These are phyloP conservation scores for Cucurbita maxima DNA, from an alignment of 306 rosid genomes.

Conservation along the genomic window DNA sequence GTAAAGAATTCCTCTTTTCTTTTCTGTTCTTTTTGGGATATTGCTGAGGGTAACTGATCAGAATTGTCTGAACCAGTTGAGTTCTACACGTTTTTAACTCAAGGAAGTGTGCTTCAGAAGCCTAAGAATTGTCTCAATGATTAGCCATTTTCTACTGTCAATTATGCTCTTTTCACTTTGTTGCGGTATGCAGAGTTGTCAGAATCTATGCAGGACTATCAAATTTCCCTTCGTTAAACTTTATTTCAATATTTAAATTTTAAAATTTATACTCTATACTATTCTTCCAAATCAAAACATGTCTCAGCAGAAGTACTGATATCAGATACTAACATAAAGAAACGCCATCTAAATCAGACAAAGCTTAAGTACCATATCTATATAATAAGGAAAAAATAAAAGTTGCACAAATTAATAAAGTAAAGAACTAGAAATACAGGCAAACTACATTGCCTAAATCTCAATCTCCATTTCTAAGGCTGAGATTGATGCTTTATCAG, in stretches of 20 bases:
- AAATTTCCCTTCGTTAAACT: background rate
- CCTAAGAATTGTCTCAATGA: conserved; percentile 7
- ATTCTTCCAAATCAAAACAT: background rate
- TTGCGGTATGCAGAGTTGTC: conserved; percentile 1
- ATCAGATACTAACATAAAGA: background rate
- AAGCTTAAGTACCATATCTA: background rate
- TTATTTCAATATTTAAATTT: background rate
- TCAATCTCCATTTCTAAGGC: conserved; percentile 1
- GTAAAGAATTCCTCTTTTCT: background rate
- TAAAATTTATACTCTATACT: background rate
- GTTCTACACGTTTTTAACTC: background rate
- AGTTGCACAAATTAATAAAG: background rate
- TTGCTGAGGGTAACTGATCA: background rate
- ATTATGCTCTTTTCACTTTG: conserved; percentile 1
- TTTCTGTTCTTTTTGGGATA: background rate
- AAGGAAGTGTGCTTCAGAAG: conserved; percentile 1
- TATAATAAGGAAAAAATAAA: background rate
- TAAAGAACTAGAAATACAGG: background rate
- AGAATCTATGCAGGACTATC: conserved; percentile 1
- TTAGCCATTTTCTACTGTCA: background rate
- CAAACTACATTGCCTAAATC: background rate
- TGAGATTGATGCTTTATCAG: background rate
- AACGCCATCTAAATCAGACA: background rate
- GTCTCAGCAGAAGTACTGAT: background rate
- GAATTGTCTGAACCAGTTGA: background rate